These are phyloP conservation scores for Nyctanthes arbortristis DNA, from an alignment of 257 asterid genomes.

Conservation along the genomic window DNA sequence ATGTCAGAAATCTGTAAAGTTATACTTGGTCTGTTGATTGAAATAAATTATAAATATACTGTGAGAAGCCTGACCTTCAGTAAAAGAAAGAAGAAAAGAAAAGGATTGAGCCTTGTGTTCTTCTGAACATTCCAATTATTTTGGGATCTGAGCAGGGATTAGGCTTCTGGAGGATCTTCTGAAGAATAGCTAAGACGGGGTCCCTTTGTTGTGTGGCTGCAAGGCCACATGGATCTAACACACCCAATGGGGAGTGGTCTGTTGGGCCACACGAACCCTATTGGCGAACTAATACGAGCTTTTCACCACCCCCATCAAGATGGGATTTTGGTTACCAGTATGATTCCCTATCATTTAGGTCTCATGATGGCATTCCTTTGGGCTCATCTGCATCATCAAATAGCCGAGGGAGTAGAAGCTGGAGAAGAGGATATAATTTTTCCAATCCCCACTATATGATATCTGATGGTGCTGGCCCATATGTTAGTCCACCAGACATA, in stretches of 20 bases:
- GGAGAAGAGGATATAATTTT: conserved; percentile 74
- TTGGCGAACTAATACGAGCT: conserved; percentile 93
- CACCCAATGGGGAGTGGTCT: conserved; percentile 91
- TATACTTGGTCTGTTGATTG: conserved; percentile 2
- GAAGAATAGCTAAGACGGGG: conserved; percentile 98
- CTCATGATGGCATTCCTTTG: conserved; percentile 78
- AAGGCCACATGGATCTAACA: conserved; percentile 97
- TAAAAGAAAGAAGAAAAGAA: background rate
- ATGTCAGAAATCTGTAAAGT: background rate
- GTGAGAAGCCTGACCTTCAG: conserved; percentile 7
- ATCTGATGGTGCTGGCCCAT: conserved; percentile 70
- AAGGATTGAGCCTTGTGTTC: conserved; percentile 18
- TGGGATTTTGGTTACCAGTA: conserved; percentile 82
- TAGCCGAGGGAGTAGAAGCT: conserved; percentile 91
- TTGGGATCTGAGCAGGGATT: conserved; percentile 27
- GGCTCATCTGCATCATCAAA: conserved; percentile 90
- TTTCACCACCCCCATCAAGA: conserved; percentile 94
- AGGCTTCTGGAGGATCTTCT: conserved; percentile 36
- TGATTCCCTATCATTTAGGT: conserved; percentile 74
- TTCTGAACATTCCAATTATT: conserved; percentile 24
- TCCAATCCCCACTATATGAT: conserved; percentile 60
- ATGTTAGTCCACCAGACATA: conserved; percentile 80
- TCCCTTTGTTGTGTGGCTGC: conserved; percentile 99
- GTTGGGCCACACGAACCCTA: conserved; percentile 93
- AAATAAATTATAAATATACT: conserved; percentile 5